A percentile compares a stretch with the other conserved stretches of the same genome.
Evolutionary conservation across 2,329 filamentous ascomycete species (phyloP).

Genomic region (Talaromyces sp.): DNA sequence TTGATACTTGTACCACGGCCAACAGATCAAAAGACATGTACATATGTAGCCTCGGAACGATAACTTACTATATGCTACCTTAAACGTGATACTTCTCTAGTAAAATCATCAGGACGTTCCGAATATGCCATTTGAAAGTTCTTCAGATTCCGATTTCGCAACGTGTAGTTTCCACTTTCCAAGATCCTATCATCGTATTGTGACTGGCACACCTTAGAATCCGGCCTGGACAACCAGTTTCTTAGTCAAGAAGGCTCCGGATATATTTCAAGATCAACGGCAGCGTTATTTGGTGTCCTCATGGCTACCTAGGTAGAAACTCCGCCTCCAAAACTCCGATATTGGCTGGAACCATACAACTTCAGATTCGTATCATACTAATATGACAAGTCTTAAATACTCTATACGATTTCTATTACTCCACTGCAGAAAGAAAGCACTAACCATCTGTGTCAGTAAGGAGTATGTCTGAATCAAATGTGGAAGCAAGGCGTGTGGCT

Average conservation of each 20-base stretch:
- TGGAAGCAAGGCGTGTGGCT: too few relatives aligned
- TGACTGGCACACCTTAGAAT: neutral
- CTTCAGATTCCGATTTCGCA: conserved; percentile 1
- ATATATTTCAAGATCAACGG: neutral
- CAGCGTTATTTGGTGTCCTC: neutral
- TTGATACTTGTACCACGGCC: neutral
- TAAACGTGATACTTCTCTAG: too few relatives aligned
- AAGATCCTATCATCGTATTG: neutral
- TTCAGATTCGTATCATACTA: neutral
- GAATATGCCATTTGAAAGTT: neutral
- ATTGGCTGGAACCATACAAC: neutral
- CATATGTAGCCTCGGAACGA: neutral
- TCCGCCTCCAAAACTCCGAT: conserved; percentile 5
- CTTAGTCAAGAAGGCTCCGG: neutral
- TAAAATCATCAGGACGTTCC: neutral
- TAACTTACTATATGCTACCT: neutral
- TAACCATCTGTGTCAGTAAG: too few relatives aligned
- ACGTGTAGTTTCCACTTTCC: neutral
- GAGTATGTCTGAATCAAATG: too few relatives aligned
- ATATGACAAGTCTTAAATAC: neutral
- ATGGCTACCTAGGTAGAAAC: neutral
- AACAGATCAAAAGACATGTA: neutral
- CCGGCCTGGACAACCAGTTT: neutral
- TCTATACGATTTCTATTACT: neutral
- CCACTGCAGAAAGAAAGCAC: too few relatives aligned